Base-by-base conservation (phyloP, 2,329 filamentous ascomycete species). In the Beauveria medogensis region DNA sequence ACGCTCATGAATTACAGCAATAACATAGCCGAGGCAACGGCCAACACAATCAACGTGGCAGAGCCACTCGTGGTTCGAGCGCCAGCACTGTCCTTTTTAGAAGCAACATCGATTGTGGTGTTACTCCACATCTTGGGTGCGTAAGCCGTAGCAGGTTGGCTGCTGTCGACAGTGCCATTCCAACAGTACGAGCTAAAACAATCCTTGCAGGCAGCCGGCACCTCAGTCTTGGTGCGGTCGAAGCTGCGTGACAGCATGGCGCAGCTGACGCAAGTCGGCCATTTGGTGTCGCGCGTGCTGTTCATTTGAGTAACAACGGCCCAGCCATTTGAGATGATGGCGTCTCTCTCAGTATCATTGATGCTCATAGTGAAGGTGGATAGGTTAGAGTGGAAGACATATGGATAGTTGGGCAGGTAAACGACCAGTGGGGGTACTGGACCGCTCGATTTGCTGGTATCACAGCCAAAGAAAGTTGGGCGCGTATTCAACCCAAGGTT, bases 161-260 rank as follows among this genome's bases (percentile, higher is more conserved):
- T 61, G 55, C 71, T 70, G 30, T 73, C 70, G 41, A 75, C 61
- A 18, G 83, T 90, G n/a, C 94, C 94, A 71, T 97, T 84, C 94
- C 94, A 99, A 82, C 94, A 99, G 77, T 97, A 97, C 22, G 78
- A 74, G 14, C 78, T 66, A 73, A 97, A 97, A 77, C 94, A 99
- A 55, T 80, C 69, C 48, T 75, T 78, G 77, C 94, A 99, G 10
- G 83, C 84, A 0, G 82, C 78, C 0, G 93, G 93, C 1, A 92
- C 80, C 0, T 76, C 64, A 0, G 88, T 88, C 20, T 80, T 79
- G 0, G 90, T 93, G 55, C 91, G 82, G 63, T 85, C 79, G 65
- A 94, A 83, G 66, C 87, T 91, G 63, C 93, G 84, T 58, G 82
- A 84, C 18, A 97, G 80, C 44, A 96, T 86, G 5, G 93, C 94